A percentile compares a stretch with the other conserved stretches of the same genome.
phyloP scores from a whole-genome alignment of 805 yeast species.

The Cyberlindnera veronae region DNA sequence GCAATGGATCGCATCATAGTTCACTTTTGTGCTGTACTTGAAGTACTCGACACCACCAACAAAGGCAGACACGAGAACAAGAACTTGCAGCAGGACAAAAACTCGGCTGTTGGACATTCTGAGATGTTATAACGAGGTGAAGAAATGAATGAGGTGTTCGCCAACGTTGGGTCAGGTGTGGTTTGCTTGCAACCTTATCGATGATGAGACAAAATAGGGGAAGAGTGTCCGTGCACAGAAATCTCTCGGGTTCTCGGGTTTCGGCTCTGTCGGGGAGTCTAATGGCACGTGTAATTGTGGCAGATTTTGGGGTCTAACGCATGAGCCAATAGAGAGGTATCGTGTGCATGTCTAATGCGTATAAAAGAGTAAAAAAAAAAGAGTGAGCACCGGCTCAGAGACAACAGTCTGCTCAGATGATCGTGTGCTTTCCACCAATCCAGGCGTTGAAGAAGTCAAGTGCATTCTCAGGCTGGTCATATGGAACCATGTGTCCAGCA shows the following conservation, averaged over 20 bases:
- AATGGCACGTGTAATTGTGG: too few relatives aligned
- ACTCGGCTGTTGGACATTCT: constrained; percentile 18
- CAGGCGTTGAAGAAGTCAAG: constrained; percentile 83
- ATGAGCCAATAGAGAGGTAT: too few relatives aligned
- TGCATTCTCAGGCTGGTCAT: constrained; percentile 76
- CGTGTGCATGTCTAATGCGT: too few relatives aligned
- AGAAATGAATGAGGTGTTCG: too few relatives aligned
- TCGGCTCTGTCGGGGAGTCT: too few relatives aligned
- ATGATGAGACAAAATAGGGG: too few relatives aligned
- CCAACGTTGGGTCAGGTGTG: too few relatives aligned
- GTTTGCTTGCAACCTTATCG: too few relatives aligned
- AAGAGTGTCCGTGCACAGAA: too few relatives aligned
- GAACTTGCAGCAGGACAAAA: constrained; percentile 28
- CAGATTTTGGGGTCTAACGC: too few relatives aligned
- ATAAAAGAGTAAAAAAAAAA: neutral
- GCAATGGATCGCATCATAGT: constrained; percentile 45
- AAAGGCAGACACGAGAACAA: constrained; percentile 28
- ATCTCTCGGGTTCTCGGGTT: too few relatives aligned
- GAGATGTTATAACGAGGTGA: too few relatives aligned
- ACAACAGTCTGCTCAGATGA: constrained; percentile 6
- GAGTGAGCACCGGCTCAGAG: neutral
- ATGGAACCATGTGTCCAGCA: constrained; percentile 97
- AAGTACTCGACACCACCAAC: constrained; percentile 42
- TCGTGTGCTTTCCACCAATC: constrained; percentile 62
- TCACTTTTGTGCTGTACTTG: constrained; percentile 36